Evolutionary conservation across 1,284 basidiomycete species (phyloP).

Genomic region (Volvariella surrecta): DNA sequence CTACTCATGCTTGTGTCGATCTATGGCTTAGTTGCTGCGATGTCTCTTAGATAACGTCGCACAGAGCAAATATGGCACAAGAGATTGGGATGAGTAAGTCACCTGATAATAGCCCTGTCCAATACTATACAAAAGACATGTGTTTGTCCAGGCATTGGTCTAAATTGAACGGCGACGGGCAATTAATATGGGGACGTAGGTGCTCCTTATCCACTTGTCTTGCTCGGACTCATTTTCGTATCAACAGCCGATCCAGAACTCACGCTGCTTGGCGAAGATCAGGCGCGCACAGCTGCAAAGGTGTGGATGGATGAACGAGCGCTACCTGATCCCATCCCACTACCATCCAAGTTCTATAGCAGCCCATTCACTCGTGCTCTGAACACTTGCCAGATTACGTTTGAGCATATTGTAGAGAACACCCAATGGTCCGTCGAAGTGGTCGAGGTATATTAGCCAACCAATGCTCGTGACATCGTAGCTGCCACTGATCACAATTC

Average conservation of each 20-base stretch:
- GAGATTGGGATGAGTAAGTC: constrained; percentile 50
- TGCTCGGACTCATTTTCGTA: background rate
- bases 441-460: constrained; percentile 42
- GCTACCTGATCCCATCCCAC: constrained; percentile 35
- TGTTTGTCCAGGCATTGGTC: constrained; percentile 50
- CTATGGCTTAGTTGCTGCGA: background rate
- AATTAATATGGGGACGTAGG: constrained; percentile 74
- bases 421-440: constrained; percentile 25
- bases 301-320: constrained; percentile 54
- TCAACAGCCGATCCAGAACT: constrained; percentile 64
- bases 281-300: constrained; percentile 47
- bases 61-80: constrained; percentile 60
- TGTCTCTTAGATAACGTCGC: constrained; percentile 60
- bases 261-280: constrained; percentile 54
- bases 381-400: constrained; percentile 60
- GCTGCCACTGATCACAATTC: constrained; percentile 1
- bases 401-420: constrained; percentile 32
- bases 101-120: too few relatives aligned
- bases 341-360: constrained; percentile 56
- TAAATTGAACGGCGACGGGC: constrained; percentile 59
- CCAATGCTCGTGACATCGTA: background rate
- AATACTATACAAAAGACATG: background rate
- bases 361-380: constrained; percentile 72
- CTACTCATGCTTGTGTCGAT: constrained; percentile 5
- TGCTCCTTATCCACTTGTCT: constrained; percentile 13